These are phyloP conservation scores for Pouteria glomerata DNA, from an alignment of 148 eudicot species.

Conservation along the genomic window DNA sequence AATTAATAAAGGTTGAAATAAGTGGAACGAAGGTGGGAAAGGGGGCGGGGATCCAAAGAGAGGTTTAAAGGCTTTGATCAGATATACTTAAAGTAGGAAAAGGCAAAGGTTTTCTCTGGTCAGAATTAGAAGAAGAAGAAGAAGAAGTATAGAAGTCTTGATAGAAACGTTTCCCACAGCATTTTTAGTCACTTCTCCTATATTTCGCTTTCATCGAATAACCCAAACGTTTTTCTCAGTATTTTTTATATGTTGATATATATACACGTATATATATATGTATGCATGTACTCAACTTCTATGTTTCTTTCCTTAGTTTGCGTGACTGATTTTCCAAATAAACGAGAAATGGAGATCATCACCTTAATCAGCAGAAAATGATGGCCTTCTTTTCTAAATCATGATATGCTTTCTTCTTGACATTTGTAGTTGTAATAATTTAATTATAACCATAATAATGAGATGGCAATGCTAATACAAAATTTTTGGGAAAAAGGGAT, in stretches of 20 bases:
- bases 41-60: conserved; percentile 17
- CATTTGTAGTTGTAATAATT: conserved; percentile 14
- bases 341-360: conserved; percentile 27
- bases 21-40: neutral
- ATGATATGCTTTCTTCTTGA: conserved; percentile 19
- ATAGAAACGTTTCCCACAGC: conserved; percentile 43
- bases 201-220: conserved; percentile 45
- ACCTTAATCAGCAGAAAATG: conserved; percentile 26
- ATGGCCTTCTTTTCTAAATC: conserved; percentile 20
- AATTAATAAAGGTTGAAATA: neutral
- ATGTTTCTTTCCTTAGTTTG: conserved; percentile 23
- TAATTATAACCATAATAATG: conserved; percentile 21
- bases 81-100: conserved; percentile 48
- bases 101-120: conserved; percentile 37
- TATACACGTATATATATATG: conserved; percentile 9
- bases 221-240: conserved; percentile 11
- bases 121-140: too few relatives aligned
- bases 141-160: conserved; percentile 40
- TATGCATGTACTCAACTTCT: conserved; percentile 18
- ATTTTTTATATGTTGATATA: neutral
- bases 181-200: conserved; percentile 24
- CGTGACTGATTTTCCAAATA: conserved; percentile 18
- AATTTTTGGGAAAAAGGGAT: neutral
- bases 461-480: conserved; percentile 10
- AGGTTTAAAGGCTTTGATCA: conserved; percentile 17